Evolutionary conservation across 2,329 filamentous ascomycete species (phyloP).

Genomic region (Colletotrichum tanaceti): DNA sequence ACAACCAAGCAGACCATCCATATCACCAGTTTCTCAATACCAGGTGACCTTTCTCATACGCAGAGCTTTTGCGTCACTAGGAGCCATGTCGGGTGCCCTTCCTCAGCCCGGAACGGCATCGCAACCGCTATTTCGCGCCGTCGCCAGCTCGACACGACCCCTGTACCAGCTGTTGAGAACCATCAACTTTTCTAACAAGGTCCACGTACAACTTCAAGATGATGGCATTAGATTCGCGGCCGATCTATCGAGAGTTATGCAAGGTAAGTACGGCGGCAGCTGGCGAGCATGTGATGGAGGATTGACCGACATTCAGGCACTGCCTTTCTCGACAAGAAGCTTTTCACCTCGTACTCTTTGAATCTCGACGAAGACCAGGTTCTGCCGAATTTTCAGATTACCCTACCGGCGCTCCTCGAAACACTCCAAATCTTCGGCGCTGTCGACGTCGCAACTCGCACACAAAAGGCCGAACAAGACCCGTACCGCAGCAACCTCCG

Average conservation of each 20-base stretch:
- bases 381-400: constrained; percentile 84
- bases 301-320: constrained; percentile 32
- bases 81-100: constrained; percentile 43
- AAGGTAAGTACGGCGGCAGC: constrained; percentile 74
- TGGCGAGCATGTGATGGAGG: constrained; percentile 50
- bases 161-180: constrained; percentile 72
- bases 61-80: neutral
- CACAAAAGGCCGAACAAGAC: constrained; percentile 69
- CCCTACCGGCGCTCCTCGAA: constrained; percentile 87
- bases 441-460: constrained; percentile 72
- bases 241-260: constrained; percentile 90
- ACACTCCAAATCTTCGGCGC: constrained; percentile 95
- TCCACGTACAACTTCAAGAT: constrained; percentile 79
- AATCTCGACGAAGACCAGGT: constrained; percentile 58
- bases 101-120: constrained; percentile 42
- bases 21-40: constrained; percentile 15
- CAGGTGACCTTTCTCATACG: constrained; percentile 27
- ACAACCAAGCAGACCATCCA: constrained; percentile 38
- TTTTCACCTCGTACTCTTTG: constrained; percentile 88
- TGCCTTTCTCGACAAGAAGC: constrained; percentile 85
- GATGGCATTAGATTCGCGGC: constrained; percentile 89
- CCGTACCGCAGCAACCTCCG: constrained; percentile 71
- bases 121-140: constrained; percentile 75
- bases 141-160: constrained; percentile 81
- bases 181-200: constrained; percentile 69